Evolutionary conservation across 2,329 filamentous ascomycete genomes (phyloP).

Genomic region (Curvularia verruculosa): DNA sequence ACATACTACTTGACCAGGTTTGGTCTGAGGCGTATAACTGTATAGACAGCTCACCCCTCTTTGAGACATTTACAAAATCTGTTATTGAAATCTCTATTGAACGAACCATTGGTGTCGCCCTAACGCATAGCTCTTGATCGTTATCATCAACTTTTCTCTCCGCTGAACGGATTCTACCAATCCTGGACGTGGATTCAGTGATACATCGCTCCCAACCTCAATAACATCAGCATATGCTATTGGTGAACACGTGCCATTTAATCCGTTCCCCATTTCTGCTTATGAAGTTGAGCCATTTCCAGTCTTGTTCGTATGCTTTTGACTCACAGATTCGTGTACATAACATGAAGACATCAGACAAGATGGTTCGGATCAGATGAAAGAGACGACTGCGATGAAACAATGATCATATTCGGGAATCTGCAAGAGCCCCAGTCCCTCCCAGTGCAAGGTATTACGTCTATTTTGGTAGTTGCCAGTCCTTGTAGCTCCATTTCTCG

Average conservation of each 20-base stretch:
- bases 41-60: too few relatives aligned
- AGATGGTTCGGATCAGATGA: not conserved
- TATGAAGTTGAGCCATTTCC: not conserved
- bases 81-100: not conserved
- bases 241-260: not conserved
- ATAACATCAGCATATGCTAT: not conserved
- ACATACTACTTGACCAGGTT: too few relatives aligned
- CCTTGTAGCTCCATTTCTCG: constrained; percentile 98
- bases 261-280: not conserved
- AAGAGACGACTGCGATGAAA: not conserved
- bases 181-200: not conserved
- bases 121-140: too few relatives aligned
- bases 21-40: too few relatives aligned
- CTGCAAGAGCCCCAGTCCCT: not conserved
- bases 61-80: not conserved
- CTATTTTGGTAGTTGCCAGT: constrained; percentile 67
- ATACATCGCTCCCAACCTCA: too few relatives aligned
- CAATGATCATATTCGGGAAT: not conserved
- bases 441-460: not conserved
- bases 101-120: too few relatives aligned
- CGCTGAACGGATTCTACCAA: not conserved
- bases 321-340: not conserved
- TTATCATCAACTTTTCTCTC: not conserved
- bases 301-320: not conserved
- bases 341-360: not conserved